Conservation (phyloP, 257 asterid species). For the Agastache rugosa region DNA sequence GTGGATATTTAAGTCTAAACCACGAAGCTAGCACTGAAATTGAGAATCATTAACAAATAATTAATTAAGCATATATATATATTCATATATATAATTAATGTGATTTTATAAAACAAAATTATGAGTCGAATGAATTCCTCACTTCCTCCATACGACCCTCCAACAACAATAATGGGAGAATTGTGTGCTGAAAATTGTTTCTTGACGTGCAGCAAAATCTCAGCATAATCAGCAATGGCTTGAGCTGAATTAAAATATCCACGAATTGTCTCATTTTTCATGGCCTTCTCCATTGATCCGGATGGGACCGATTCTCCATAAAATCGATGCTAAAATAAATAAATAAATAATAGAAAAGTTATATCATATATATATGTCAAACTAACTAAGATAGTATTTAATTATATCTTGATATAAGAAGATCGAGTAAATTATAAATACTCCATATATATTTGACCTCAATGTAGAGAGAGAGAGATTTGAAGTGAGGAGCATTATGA, state of each 20-base stretch:
- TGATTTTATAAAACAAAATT: background rate
- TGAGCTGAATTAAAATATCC: constrained; percentile 85
- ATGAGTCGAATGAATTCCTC: constrained; percentile 3
- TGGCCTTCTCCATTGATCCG: constrained; percentile 53
- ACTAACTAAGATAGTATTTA: no score
- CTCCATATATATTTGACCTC: constrained; percentile 73
- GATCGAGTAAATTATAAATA: no score
- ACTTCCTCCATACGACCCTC: constrained; percentile 94
- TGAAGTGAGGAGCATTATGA: constrained; percentile 68
- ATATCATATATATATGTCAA: background rate
- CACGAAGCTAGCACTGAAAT: constrained; percentile 77
- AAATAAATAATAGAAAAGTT: background rate
- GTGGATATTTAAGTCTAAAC: constrained; percentile 89
- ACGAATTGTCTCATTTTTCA: constrained; percentile 48
- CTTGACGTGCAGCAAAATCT: constrained; percentile 60
- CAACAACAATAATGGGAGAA: constrained; percentile 74
- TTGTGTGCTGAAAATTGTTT: constrained; percentile 47
- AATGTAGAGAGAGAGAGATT: constrained; percentile 65
- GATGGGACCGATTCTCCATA: constrained; percentile 74
- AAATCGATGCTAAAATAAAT: constrained; percentile 62
- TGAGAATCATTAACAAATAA: background rate
- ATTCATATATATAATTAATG: background rate
- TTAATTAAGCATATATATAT: background rate
- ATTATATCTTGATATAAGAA: no score
- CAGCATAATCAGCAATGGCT: constrained; percentile 85